Base-by-base conservation (phyloP, 192 early-diverging fungal genomes). In the Chytriomyces sp. region DNA sequence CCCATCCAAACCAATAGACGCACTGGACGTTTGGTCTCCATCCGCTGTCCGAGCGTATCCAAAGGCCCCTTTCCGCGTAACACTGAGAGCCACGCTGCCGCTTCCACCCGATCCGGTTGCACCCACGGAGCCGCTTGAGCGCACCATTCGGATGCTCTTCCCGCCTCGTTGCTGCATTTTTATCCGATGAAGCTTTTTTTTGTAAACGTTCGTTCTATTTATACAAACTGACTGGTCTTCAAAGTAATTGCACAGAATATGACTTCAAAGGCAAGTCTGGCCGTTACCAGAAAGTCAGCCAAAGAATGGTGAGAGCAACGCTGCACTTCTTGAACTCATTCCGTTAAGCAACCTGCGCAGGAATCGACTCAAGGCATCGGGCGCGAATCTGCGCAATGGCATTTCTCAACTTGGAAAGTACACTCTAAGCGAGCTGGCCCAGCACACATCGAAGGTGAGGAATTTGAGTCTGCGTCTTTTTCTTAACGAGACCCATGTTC, bases 1-100 rank as follows among this genome's bases (percentile, higher is more conserved):
- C n/a, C 66, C 35, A 35, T 35, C 35, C 35, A 35, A 35, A 35
- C 35, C 35, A 35, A 35, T 35, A 35, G 35, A 4, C 35, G 35
- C 35, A 35, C 35, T 35, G 35, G 35, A 35, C 35, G 35, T 4
- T 35, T 35, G 35, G 35, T 35, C 35, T 35, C 35, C 35, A 35
- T 35, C 35, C 35, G 35, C 3, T 35, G 35, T 35, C 35, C 35
- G 35, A 35, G 35, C 69, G 53, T 70, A 70, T 24, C 57, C 26
- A 43, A 26, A 70, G 5, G 48, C 50, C 9, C 50, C 23, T 26
- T 70, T 70, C 7, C 69, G 46, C 49, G 69, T 70, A 13, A 70
- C 69, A 20, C 53, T 70, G 26, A 70, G 49, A n/a, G 49, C 9
- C 18, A 13, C 50, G 28, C 66, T 68, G 28, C 35, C 45, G 16